Percentiles rank a stretch among this genome's conserved stretches.
Conservation (phyloP, 352 stramenopile genomes). For the Pythium sukuiense region DNA sequence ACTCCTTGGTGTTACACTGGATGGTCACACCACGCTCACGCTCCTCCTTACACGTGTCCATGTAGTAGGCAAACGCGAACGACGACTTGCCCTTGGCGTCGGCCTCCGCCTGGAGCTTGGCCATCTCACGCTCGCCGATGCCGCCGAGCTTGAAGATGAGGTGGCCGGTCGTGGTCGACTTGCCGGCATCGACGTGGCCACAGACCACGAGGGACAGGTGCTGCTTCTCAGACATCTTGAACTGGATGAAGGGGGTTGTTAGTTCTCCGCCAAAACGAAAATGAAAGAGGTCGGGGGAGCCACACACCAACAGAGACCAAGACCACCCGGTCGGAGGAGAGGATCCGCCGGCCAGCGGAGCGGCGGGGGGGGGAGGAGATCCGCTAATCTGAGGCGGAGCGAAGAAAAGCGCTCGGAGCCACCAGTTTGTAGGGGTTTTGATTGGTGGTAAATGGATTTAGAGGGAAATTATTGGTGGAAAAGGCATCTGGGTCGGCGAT, state of each 20-base stretch:
- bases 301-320: background rate
- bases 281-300: constrained; percentile 7
- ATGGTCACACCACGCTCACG: constrained; percentile 98
- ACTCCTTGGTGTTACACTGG: constrained; percentile 93
- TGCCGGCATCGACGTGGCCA: constrained; percentile 97
- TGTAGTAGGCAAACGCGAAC: constrained; percentile 99
- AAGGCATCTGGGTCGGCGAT: constrained; percentile 1
- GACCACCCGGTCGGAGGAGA: background rate
- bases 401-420: constrained; percentile 25
- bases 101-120: constrained; percentile 98
- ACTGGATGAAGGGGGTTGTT: background rate
- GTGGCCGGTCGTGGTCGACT: constrained; percentile 98
- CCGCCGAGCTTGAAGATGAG: constrained; percentile 99
- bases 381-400: constrained; percentile 1
- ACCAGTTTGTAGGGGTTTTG: constrained; percentile 9
- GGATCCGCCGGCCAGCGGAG: background rate
- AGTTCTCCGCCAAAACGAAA: constrained; percentile 25
- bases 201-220: constrained; percentile 93
- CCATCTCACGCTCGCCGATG: constrained; percentile 98
- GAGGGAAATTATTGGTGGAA: background rate
- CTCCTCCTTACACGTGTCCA: constrained; percentile 98
- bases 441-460: constrained; percentile 12
- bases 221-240: constrained; percentile 31
- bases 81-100: constrained; percentile 95
- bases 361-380: background rate